phyloP scores from a whole-genome alignment of 2,329 filamentous ascomycete genomes.

The Phaeophleospora eucalypticola region DNA sequence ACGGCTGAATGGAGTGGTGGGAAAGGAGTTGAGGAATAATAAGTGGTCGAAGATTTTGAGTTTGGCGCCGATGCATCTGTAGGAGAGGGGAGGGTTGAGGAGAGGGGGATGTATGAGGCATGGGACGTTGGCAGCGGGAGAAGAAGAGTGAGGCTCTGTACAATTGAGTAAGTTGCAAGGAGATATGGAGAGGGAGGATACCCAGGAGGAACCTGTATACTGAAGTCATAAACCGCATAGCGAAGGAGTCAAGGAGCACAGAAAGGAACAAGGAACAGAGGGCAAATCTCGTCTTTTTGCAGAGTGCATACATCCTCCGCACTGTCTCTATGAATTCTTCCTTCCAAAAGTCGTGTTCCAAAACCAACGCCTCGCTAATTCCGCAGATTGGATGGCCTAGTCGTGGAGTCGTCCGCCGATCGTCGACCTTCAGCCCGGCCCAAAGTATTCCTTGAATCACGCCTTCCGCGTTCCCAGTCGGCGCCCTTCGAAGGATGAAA shows the following conservation, averaged over 20 bases:
- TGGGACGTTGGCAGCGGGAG: neutral
- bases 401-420: no score
- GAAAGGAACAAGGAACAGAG: neutral
- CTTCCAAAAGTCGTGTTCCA: neutral
- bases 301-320: neutral
- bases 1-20: conserved; percentile 84
- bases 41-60: conserved; percentile 99
- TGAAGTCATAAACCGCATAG: conserved; percentile 6
- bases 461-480: neutral
- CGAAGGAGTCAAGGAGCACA: conserved; percentile 7
- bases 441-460: no score
- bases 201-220: no score
- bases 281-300: neutral
- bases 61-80: conserved; percentile 80
- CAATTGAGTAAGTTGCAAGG: no score
- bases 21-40: conserved; percentile 80
- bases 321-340: neutral
- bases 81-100: conserved; percentile 28
- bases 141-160: neutral
- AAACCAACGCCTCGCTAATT: conserved; percentile 13
- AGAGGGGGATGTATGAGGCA: neutral
- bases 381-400: neutral
- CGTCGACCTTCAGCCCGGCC: no score
- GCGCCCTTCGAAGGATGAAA: neutral
- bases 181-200: neutral